Evolutionary conservation across 805 yeast species (phyloP), one percentile per base, ranked within the genome.

Genomic region (Ogataea zsoltii): DNA sequence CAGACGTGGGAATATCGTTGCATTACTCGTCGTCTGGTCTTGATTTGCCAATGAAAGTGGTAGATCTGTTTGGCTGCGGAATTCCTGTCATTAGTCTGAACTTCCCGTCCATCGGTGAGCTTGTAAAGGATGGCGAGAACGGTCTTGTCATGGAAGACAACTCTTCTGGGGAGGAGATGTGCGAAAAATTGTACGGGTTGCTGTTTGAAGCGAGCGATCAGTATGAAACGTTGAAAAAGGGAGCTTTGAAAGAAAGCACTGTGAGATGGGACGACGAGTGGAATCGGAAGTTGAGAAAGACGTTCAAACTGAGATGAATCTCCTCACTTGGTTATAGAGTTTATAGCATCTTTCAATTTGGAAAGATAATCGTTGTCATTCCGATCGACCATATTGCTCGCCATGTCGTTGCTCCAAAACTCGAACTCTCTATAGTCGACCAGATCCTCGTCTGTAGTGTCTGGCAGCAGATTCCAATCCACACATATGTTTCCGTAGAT

Each of bases 11-110:
- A 2, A 75, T 94, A 1, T 92, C 98, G 1, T 69, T 94, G 50
- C 99, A 94, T 65, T 78, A 83, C 3, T 91, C 98, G 0, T 85
- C 96, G 36, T 86, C 96, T 37, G 99, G 99, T 0, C 74, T 87
- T 45, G 99, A 94, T 60, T 73, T 94, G 46, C 99, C 99, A 1
- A 94, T 94, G 99, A 94, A 94, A 65, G 87, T 94, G 29, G 84
- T 92, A 5, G 99, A 94, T 60, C 82, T 92, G 77, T 91, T 92
- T 71, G 99, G 99, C 0, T 87, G 94, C 52, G 98, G 98, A 0
- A 70, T 94, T 11, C 99, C 99, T 1, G 97, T 90, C 0, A 71
- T 91, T 2, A 80, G 96, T 0, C 70, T 91, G 46, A 70, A 74
- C 30, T 94, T 88, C 62, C 80, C 85, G 0, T 92, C 96, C 1